Conservation (phyloP, 2,329 filamentous ascomycete species). For the Parasarocladium wereldwijsianum region DNA sequence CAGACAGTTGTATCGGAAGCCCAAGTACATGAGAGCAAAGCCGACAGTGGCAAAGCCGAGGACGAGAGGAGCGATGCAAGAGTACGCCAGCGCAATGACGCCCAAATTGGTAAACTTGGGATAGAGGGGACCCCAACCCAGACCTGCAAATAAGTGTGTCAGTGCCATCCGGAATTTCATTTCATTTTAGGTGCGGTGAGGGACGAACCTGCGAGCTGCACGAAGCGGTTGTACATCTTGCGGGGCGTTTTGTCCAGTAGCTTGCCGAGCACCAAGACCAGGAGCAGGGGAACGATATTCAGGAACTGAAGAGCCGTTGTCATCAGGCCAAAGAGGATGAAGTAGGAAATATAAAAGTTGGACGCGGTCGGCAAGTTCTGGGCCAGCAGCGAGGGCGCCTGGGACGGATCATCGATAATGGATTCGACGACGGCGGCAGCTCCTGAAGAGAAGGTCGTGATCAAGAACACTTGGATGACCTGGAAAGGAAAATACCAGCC, state of each 20-base stretch:
- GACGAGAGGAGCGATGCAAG: conserved; percentile 59
- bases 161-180: conserved; percentile 61
- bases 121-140: conserved; percentile 3
- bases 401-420: conserved; percentile 47
- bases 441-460: conserved; percentile 70
- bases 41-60: conserved; percentile 56
- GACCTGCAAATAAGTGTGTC: conserved; percentile 45
- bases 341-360: conserved; percentile 91
- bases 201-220: neutral
- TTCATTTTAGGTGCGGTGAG: conserved; percentile 22
- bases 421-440: conserved; percentile 54
- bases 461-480: conserved; percentile 80
- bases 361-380: conserved; percentile 65
- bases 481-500: conserved; percentile 85
- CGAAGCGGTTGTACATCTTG: conserved; percentile 1
- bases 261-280: neutral
- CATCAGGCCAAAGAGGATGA: conserved; percentile 54
- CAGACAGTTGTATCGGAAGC: conserved; percentile 62
- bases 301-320: neutral
- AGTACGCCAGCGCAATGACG: conserved; percentile 27
- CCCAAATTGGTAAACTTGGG: conserved; percentile 3
- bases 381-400: conserved; percentile 51
- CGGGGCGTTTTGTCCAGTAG: neutral
- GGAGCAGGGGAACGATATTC: neutral
- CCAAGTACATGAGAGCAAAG: conserved; percentile 56